Evolutionary conservation across 23 red algal genomes (phyloP).

Genomic region (Gracilariopsis chorda): DNA sequence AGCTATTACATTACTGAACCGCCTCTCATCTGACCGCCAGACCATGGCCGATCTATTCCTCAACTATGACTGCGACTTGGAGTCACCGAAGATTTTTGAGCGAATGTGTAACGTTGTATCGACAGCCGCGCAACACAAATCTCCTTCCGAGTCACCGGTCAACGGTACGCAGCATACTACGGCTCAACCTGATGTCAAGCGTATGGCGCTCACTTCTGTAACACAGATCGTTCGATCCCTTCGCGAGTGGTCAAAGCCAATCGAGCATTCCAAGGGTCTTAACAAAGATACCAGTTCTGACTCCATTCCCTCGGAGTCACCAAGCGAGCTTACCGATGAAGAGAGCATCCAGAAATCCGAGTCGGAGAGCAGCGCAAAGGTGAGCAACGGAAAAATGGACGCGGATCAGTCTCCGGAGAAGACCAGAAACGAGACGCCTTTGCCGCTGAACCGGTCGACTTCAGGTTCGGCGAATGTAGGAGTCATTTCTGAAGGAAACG

Average conservation of each 20-base stretch:
- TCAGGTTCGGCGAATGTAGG: slow-evolving; percentile 11
- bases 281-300: slow-evolving; percentile 3
- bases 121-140: slow-evolving; percentile 43
- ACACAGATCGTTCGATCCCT: slow-evolving; percentile 48
- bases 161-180: slow-evolving; percentile 27
- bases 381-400: not conserved
- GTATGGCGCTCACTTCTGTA: slow-evolving; percentile 44
- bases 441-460: slow-evolving; percentile 10
- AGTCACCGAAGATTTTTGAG: slow-evolving; percentile 90
- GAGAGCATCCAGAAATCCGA: not conserved
- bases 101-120: slow-evolving; percentile 72
- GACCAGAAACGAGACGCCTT: not conserved
- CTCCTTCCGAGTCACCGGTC: not conserved
- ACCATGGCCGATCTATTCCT: slow-evolving; percentile 90
- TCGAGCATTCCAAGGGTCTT: slow-evolving; percentile 24
- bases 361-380: not conserved
- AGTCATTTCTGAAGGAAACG: slow-evolving; percentile 60
- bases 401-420: not conserved
- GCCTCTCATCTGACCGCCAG: slow-evolving; percentile 70
- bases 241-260: slow-evolving; percentile 63
- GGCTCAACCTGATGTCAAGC: slow-evolving; percentile 13
- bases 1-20: slow-evolving; percentile 55
- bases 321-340: not conserved
- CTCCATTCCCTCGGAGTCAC: not conserved
- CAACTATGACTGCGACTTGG: slow-evolving; percentile 98